These are phyloP conservation scores for Cystobasidium sp. DNA, from an alignment of 1,284 basidiomycete species.

Conservation along the genomic window DNA sequence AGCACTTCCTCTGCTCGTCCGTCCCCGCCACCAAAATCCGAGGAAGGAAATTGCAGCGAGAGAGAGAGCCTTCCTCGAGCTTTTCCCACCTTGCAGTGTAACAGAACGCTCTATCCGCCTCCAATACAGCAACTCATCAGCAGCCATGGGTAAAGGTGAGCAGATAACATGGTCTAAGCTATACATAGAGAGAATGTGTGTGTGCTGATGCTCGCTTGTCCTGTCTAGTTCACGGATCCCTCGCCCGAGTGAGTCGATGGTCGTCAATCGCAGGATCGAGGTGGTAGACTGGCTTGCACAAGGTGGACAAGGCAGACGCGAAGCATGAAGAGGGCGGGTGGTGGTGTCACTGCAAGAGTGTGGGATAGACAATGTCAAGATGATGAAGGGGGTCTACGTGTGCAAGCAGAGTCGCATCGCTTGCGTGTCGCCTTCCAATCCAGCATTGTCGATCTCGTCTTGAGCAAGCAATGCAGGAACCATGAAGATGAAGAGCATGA, in stretches of 20 bases:
- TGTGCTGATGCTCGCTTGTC: conserved; percentile 6
- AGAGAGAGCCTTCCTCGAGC: conserved; percentile 8
- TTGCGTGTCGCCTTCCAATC: too few species aligned
- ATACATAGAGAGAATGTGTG: neutral
- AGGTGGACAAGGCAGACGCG: neutral
- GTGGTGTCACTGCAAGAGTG: neutral
- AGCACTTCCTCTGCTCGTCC: neutral
- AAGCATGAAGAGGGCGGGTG: neutral
- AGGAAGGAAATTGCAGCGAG: conserved; percentile 9
- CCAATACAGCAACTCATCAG: conserved; percentile 12
- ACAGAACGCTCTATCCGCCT: neutral
- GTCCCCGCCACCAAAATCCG: neutral
- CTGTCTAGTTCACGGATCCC: conserved; percentile 40
- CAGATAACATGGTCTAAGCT: neutral
- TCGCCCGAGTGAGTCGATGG: conserved; percentile 41
- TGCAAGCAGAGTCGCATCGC: too few species aligned
- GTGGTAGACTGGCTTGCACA: neutral
- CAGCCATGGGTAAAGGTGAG: conserved; percentile 44
- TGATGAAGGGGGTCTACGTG: neutral
- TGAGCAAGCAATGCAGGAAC: neutral
- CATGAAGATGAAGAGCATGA: neutral
- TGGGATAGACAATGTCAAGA: neutral
- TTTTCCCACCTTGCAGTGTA: neutral
- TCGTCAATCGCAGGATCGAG: conserved; percentile 6
- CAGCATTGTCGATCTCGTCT: too few species aligned